Percentiles rank a stretch among this genome's conserved stretches.
These are phyloP conservation scores for Metschnikowia baotianmanensis DNA, from an alignment of 805 yeast species.

Conservation along the genomic window DNA sequence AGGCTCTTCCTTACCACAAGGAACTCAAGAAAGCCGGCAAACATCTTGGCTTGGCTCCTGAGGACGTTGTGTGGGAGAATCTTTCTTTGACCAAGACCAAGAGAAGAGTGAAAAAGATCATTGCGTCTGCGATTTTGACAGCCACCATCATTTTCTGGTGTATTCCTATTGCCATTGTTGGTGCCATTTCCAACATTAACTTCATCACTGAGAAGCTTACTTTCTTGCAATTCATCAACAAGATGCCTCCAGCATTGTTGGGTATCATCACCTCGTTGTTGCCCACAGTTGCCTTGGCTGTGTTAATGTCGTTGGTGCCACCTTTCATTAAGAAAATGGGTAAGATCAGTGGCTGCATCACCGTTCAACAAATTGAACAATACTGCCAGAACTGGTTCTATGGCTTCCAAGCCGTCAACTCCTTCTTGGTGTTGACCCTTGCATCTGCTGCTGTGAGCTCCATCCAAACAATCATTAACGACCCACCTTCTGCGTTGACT, in stretches of 20 bases:
- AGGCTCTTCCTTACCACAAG: conserved; percentile 63
- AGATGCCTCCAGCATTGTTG: conserved; percentile 64
- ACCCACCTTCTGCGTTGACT: conserved; percentile 71
- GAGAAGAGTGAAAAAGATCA: conserved; percentile 54
- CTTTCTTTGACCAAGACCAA: conserved; percentile 54
- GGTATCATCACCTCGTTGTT: conserved; percentile 87
- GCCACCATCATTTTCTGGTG: conserved; percentile 86
- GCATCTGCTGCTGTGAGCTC: conserved; percentile 81
- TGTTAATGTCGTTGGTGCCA: conserved; percentile 86
- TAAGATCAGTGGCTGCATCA: conserved; percentile 65
- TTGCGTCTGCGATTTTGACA: conserved; percentile 64
- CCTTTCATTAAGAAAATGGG: conserved; percentile 79
- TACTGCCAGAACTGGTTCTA: conserved; percentile 88
- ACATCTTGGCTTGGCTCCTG: conserved; percentile 68
- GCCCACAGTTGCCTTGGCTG: conserved; percentile 77
- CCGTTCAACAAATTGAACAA: conserved; percentile 68
- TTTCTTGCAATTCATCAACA: conserved; percentile 72
- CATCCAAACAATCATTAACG: conserved; percentile 60
- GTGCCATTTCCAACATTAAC: conserved; percentile 84
- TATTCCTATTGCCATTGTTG: conserved; percentile 96
- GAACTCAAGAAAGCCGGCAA: conserved; percentile 47
- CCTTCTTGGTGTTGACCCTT: conserved; percentile 78
- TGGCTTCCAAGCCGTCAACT: conserved; percentile 89
- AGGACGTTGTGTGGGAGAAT: conserved; percentile 83
- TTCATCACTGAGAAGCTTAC: conserved; percentile 67